phyloP scores from a whole-genome alignment of 2,329 filamentous ascomycete genomes.

The Scedosporium apiospermum region DNA sequence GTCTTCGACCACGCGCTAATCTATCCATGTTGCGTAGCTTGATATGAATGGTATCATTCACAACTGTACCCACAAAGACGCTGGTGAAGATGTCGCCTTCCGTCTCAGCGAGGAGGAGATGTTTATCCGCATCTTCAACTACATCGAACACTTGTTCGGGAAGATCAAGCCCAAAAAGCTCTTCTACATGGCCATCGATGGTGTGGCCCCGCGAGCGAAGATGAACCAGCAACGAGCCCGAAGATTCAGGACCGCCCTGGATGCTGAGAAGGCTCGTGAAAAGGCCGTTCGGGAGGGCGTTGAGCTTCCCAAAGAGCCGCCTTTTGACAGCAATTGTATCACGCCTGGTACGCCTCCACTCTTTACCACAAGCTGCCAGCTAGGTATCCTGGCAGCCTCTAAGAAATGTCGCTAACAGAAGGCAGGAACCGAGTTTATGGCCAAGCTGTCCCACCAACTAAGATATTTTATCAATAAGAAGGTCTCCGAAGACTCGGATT shows the following conservation, averaged over 20 bases:
- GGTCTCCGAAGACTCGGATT: conserved; percentile 90
- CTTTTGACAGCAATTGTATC: conserved; percentile 99
- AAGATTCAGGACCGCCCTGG: conserved; percentile 87
- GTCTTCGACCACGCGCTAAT: conserved; percentile 17
- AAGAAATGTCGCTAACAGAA: conserved; percentile 4
- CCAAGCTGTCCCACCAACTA: conserved; percentile 83
- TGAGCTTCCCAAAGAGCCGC: conserved; percentile 87
- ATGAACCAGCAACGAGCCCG: conserved; percentile 99
- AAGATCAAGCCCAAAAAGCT: conserved; percentile 98
- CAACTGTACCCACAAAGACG: conserved; percentile 97
- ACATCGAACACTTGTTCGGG: conserved; percentile 96
- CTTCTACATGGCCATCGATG: conserved; percentile 99
- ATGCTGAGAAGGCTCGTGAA: conserved; percentile 80
- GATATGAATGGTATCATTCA: conserved; percentile 99
- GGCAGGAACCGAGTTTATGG: conserved; percentile 83
- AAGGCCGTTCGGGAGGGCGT: conserved; percentile 85
- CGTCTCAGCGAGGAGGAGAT: conserved; percentile 96
- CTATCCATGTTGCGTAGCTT: conserved; percentile 39
- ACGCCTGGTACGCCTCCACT: conserved; percentile 56
- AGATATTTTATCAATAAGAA: conserved; percentile 99
- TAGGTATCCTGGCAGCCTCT: conserved; percentile 9
- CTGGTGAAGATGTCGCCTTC: conserved; percentile 74
- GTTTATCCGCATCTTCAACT: conserved; percentile 99
- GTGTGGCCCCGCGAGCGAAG: conserved; percentile 93
- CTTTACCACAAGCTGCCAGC: too few species aligned